Base-by-base conservation (phyloP, 352 stramenopile genomes). In the Peronospora tabacina region DNA sequence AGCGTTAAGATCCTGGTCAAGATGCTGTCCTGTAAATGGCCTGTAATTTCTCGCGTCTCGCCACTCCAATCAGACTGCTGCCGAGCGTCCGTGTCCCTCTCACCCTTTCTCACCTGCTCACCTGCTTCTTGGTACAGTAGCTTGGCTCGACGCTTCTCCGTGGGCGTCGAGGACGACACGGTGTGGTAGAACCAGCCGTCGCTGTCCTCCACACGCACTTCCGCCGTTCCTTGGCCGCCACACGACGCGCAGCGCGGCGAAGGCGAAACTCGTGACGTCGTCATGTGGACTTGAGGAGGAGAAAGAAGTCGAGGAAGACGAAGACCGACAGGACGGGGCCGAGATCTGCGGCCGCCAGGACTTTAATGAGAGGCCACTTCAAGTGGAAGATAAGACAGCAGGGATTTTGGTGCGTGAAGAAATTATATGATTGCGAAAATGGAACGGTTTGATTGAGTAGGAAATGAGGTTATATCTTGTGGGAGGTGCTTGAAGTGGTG, bases 1-100 rank as follows among this genome's bases (percentile, higher is more conserved):
- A 94, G 60, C 32, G 81, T 94, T 32, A 79, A 75, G 24, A 90
- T 82, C 20, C 81, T 68, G 5, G 71, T 57, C 44, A 92, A 52
- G 9, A 90, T 67, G 50, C 72, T 68, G 15, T 87, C 61, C 8
- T 84, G 73, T 13, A 79, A 36, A 15, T 50, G 62, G 19, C 62
- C 60, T 6, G 51, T 39, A 28, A 72, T 65, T 44, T 60, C 65
- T 4, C 65, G 62, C 30, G 72, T 79, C 24, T 58, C 45, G 13
- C 22, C 26, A 29, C 53, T 67, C 62, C 57, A 70, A 11, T 49
- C 56, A 33, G 53, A 50, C 17, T 56, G 50, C 35, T 62, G 55
- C 8, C 33, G 52, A 1, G 30, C n/a, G 9, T 49, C 50, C 15
- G 48, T 29, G 19, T 53, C 47, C 11, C 45, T 51, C 28, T 43